Percentiles rank a stretch among this genome's conserved stretches.
Conservation (phyloP, 371 early-diverging fungal species). For the Coelomomyces lativittatus region DNA sequence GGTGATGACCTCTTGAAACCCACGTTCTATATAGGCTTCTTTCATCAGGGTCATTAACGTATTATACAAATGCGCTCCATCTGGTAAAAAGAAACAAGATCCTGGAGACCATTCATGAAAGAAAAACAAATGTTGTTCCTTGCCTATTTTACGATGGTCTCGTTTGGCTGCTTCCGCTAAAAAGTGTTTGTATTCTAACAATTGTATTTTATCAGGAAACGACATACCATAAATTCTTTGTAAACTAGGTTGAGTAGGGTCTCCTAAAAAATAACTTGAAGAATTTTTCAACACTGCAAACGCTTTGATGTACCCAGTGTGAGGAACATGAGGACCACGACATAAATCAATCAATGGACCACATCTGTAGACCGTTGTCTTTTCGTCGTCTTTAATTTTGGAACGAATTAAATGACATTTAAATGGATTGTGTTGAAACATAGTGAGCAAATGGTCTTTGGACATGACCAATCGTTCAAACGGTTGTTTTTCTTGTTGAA, state of each 20-base stretch:
- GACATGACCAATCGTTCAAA: constrained; percentile 76
- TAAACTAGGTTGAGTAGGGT: constrained; percentile 86
- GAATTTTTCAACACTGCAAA: constrained; percentile 91
- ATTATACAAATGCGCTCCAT: constrained; percentile 76
- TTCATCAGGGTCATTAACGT: constrained; percentile 37
- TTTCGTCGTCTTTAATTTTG: constrained; percentile 85
- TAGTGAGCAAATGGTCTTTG: constrained; percentile 83
- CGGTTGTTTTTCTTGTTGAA: constrained; percentile 86
- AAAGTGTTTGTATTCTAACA: constrained; percentile 84
- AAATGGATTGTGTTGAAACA: constrained; percentile 95
- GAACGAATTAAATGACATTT: constrained; percentile 80
- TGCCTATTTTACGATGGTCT: constrained; percentile 95
- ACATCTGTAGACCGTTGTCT: constrained; percentile 93
- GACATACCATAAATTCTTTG: constrained; percentile 98
- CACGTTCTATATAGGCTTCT: constrained; percentile 55
- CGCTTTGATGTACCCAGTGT: constrained; percentile 86
- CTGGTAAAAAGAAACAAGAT: constrained; percentile 81
- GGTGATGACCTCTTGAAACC: constrained; percentile 84
- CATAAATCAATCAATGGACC: constrained; percentile 98
- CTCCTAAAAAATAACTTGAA: constrained; percentile 94
- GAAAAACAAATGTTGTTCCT: constrained; percentile 48
- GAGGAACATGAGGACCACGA: constrained; percentile 92
- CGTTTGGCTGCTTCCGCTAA: constrained; percentile 91
- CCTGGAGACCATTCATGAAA: constrained; percentile 73
- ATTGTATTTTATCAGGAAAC: constrained; percentile 90